Base-by-base conservation (phyloP, 306 rosid genomes). In the Cucurbita argyrosperma region DNA sequence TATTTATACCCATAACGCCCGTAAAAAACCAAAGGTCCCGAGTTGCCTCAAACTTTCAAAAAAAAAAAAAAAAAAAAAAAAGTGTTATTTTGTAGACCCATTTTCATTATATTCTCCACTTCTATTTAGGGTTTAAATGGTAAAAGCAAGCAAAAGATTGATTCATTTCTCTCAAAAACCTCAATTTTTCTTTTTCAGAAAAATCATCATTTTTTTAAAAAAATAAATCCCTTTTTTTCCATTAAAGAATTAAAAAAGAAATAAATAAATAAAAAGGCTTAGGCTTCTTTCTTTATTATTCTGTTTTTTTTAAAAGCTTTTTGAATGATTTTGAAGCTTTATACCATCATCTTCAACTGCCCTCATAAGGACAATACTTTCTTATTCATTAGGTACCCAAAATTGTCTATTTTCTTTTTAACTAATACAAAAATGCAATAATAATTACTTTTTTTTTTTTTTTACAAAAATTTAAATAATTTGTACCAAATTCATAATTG, bases 111-210 rank as follows among this genome's bases (percentile, higher is more conserved):
- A 66, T 68, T 68, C 74, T 68, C 74, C 40, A 46, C 74, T 68
- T 68, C 53, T 13, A 23, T 68, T 68, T 26, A 47, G 57, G 19
- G 26, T 13, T 47, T 47, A 39, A 23, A 47, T 46, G 57, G 21
- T 19, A 68, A 68, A 68, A 43, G 72, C 72, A 66, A 66, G 18
- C 11, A 64, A 38, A 6, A 67, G 7, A 19, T 66, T 46, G 54
- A 46, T 74, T 45, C 26, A 43, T 10, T 82, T 59, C 75, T 76
- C 82, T 72, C 79, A 58, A 59, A 73, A 74, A 43, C 39, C 37
- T 6, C 72, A 19, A 66, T 46, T 46, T 12, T 40, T 12, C 53
- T 42, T 67, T 67, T 40, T 67, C 73, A 21, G 12, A 66, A 45
- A 45, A 65, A 63, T 39, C 50, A 63, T 1, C 7, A n/a, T 16